These are phyloP conservation scores for Chimonanthus salicifolius DNA, from an alignment of 164 flowering plant genomes.

Conservation along the genomic window DNA sequence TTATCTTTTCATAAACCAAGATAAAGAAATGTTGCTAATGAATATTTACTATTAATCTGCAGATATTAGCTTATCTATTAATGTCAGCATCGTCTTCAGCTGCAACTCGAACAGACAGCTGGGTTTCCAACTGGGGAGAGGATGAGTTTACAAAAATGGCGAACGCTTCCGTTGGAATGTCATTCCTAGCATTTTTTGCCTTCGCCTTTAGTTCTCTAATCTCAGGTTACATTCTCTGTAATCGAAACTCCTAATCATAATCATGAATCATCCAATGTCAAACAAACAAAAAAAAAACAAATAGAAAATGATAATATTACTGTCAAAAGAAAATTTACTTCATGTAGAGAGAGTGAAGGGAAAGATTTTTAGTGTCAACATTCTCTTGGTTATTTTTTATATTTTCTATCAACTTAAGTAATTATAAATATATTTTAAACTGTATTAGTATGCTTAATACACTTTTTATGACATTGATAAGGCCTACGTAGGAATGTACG, in stretches of 20 bases:
- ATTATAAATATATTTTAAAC: no score
- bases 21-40: no score
- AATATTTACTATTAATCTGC: constrained; percentile 11
- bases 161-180: constrained; percentile 64
- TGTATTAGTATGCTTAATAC: no score
- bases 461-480: no score
- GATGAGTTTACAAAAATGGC: constrained; percentile 85
- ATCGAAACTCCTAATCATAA: constrained; percentile 8
- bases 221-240: constrained; percentile 70
- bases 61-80: constrained; percentile 80
- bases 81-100: constrained; percentile 87
- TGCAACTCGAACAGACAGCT: constrained; percentile 72
- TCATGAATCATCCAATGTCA: neutral
- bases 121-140: constrained; percentile 82
- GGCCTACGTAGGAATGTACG: no score
- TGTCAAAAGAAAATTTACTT: neutral
- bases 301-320: neutral
- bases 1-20: no score
- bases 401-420: no score
- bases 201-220: constrained; percentile 75
- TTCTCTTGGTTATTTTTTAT: no score
- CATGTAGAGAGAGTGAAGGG: neutral
- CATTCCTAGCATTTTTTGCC: constrained; percentile 73
- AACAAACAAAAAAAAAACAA: neutral
- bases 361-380: no score